Evolutionary conservation across 192 early-diverging fungal species (phyloP), one percentile per base, ranked within the genome.

Genomic region (Cladochytrium replicatum): DNA sequence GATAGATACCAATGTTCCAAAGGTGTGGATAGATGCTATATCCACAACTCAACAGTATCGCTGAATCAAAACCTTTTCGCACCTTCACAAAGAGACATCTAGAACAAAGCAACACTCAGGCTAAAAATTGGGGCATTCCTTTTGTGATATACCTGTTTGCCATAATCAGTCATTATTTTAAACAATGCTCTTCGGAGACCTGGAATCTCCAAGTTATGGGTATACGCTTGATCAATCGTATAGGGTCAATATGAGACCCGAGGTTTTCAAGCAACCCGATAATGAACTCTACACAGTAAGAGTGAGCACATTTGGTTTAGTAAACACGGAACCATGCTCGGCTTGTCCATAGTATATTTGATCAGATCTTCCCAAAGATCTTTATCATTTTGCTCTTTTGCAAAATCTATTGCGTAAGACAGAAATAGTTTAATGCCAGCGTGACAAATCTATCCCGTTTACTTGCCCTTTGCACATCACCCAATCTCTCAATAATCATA

Each of bases 341-440:
- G 96, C 57, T 99, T 97, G 58, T 97, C 91, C 74, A 86, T 84
- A 0, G 91, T 84, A 65, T 92, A 99, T 46, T 64, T 85, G 6
- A 97, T 67, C 26, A 99, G 58, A 62, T 99, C 96, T 63, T 89
- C 84, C 96, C 96, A 99, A 41, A 99, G 68, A 17, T 82, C 85
- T 17, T 85, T 81, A 66, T 99, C 93, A 52, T 89, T 91, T 65
- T 97, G 93, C 44, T 99, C 93, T 65, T 91, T 90, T 2, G 91
- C 89, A 78, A 99, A 99, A 50, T 94, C 91, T 54, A 99, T 99
- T 0, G 96, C 96, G 68, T 85, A 55, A 22, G 43, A 24, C 40
- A 40, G 41, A n/a, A n/a, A n/a, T n/a, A n/a, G n/a, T n/a, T n/a
- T n/a, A n/a, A n/a, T n/a, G n/a, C n/a, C n/a, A n/a, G n/a, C n/a